A percentile compares a stretch with the other conserved stretches of the same genome.
These are phyloP conservation scores for Alternaria postmessia DNA, from an alignment of 2,329 filamentous ascomycete species.

Conservation along the genomic window DNA sequence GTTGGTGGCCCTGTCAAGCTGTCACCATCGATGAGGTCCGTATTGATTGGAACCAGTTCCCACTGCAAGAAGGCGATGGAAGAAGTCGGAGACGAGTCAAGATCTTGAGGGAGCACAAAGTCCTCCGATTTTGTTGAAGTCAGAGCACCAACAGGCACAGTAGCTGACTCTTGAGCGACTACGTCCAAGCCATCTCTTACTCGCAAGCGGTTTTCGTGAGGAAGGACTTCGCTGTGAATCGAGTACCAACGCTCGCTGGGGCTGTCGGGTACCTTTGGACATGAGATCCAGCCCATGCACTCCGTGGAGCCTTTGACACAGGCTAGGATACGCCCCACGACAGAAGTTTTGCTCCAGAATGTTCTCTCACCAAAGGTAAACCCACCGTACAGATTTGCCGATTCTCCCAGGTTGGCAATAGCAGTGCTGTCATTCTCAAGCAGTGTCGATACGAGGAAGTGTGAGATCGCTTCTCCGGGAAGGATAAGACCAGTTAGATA, in stretches of 20 bases:
- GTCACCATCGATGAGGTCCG: conserved; percentile 37
- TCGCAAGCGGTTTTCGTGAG: conserved; percentile 46
- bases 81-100: conserved; percentile 20
- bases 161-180: conserved; percentile 47
- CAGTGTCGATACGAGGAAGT: conserved; percentile 64
- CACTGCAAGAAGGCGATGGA: conserved; percentile 37
- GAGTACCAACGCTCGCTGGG: conserved; percentile 60
- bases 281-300: conserved; percentile 65
- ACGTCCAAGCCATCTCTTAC: conserved; percentile 46
- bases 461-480: conserved; percentile 62
- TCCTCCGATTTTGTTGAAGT: conserved; percentile 42
- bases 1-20: conserved; percentile 16
- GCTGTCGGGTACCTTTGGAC: conserved; percentile 52
- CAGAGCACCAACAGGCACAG: conserved; percentile 37
- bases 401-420: conserved; percentile 58
- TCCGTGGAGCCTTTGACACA: conserved; percentile 55
- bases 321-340: conserved; percentile 63
- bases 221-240: conserved; percentile 49
- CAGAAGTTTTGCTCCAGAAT: conserved; percentile 66
- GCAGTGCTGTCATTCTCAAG: conserved; percentile 63
- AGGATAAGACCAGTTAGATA: conserved; percentile 64
- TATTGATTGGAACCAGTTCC: conserved; percentile 36
- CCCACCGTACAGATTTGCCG: conserved; percentile 63
- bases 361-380: conserved; percentile 60
- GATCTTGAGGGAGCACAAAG: conserved; percentile 51